These are phyloP conservation scores for Myxozyma geophila DNA, from an alignment of 805 yeast genomes.

Conservation along the genomic window DNA sequence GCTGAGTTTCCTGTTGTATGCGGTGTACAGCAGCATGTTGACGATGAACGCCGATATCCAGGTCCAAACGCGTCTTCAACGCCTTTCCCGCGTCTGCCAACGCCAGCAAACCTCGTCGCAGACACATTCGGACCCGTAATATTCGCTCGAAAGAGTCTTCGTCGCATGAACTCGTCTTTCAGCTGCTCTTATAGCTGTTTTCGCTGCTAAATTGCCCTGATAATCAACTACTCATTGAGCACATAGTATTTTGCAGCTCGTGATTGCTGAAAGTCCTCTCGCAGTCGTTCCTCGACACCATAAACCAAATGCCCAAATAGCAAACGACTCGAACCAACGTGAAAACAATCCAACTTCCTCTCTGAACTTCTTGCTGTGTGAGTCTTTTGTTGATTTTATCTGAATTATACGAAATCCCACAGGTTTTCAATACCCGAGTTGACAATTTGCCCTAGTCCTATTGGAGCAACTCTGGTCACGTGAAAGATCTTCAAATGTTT, in stretches of 20 bases:
- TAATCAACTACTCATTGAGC: background rate
- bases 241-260: background rate
- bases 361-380: too few relatives aligned
- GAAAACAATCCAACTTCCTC: too few relatives aligned
- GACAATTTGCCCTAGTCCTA: background rate
- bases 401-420: background rate
- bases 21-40: too few relatives aligned
- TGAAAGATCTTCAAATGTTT: background rate
- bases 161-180: background rate
- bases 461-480: background rate
- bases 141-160: background rate
- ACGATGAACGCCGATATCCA: too few relatives aligned
- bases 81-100: background rate
- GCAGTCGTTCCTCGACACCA: background rate
- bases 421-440: background rate
- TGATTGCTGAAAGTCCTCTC: background rate
- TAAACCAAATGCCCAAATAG: background rate
- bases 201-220: background rate
- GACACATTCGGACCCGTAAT: background rate
- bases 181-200: background rate
- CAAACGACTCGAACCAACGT: too few relatives aligned
- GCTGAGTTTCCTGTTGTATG: too few relatives aligned
- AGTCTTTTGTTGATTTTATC: background rate
- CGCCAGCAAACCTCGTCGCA: background rate
- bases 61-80: background rate